Percentiles rank a stretch among this genome's conserved stretches.
These are phyloP conservation scores for Clohesyomyces aquaticus DNA, from an alignment of 495 filamentous ascomycete genomes.

Conservation along the genomic window DNA sequence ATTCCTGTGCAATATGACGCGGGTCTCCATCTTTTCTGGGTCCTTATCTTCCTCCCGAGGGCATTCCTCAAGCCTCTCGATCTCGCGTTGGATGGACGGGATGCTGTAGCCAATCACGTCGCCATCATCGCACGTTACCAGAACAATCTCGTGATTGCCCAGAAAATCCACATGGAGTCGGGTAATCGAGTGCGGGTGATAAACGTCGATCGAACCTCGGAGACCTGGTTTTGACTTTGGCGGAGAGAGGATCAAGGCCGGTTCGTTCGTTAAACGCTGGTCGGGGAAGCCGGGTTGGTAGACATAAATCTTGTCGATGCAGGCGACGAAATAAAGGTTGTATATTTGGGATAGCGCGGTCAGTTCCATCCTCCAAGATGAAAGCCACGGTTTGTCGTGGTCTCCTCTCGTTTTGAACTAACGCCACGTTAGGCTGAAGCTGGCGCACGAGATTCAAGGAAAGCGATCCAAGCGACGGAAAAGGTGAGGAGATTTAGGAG, in stretches of 20 bases:
- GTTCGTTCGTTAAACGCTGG: constrained; percentile 62
- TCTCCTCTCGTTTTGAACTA: neutral
- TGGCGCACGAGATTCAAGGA: no score
- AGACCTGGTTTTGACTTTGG: constrained; percentile 54
- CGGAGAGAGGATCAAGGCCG: constrained; percentile 69
- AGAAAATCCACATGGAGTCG: constrained; percentile 77
- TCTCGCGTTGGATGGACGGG: constrained; percentile 55
- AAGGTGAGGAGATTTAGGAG: no score
- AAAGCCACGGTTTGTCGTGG: constrained; percentile 9
- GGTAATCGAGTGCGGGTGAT: constrained; percentile 73
- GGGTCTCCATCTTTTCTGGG: neutral
- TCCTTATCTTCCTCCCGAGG: neutral
- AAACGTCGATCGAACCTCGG: constrained; percentile 57
- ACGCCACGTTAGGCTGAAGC: neutral
- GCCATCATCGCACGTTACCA: constrained; percentile 82
- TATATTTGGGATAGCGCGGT: constrained; percentile 46
- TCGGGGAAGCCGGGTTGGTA: constrained; percentile 70
- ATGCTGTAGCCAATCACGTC: constrained; percentile 84
- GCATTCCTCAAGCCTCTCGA: constrained; percentile 38
- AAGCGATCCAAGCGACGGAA: no score
- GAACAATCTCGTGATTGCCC: constrained; percentile 77
- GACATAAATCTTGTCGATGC: constrained; percentile 69
- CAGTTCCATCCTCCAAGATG: constrained; percentile 24
- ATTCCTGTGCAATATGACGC: constrained; percentile 52
- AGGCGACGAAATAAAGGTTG: constrained; percentile 81